Base-by-base conservation (phyloP, 768 basidiomycete genomes). In the Russula lepida region DNA sequence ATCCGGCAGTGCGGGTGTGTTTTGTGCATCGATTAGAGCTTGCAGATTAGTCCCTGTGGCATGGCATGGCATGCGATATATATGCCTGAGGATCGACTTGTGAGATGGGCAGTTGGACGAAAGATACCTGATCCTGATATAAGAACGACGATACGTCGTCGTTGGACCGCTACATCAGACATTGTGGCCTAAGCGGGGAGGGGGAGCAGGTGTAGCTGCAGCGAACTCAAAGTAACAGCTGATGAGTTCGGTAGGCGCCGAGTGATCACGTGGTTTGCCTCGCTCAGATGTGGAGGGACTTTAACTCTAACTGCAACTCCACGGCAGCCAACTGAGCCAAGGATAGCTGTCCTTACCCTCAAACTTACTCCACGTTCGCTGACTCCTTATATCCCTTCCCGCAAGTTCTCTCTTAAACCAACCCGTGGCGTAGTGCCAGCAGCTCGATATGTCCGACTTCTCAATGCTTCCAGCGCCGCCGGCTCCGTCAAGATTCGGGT, bases 1-100 rank as follows among this genome's bases (percentile, higher is more conserved):
- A 64, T 85, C 71, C 2, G 92, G 88, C 27, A 95, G 77, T n/a
- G 79, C 70, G n/a, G 83, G 76, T 0, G 90, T 89, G 66, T 83
- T 78, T 66, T 82, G 81, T 13, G 94, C 92, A 73, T 98, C 89
- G 68, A 99, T 89, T 63, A 98, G 82, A 1, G 97, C 95, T 75
- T 98, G 94, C 12, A 99, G 84, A 74, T 99, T 99, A 25, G 90
- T 89, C 44, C 97, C 95, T 98, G 37, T 7, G 35, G 12, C 2
- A 37, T 28, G 19, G 17, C 28, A 28, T 7, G 35, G 12, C 2
- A 37, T 28, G 19, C 17, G 48, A 28, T 13, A 19, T 19, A 28
- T 13, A 19, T 19, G 19, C 19, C 21, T 15, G 48, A 25, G 17
- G 17, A 25, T 13, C 6, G 17, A 35, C 33, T 35, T 1, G 17